Evolutionary conservation across 148 eudicot species (phyloP), one percentile per base, ranked within the genome.

Genomic region (Fagopyrum tataricum): DNA sequence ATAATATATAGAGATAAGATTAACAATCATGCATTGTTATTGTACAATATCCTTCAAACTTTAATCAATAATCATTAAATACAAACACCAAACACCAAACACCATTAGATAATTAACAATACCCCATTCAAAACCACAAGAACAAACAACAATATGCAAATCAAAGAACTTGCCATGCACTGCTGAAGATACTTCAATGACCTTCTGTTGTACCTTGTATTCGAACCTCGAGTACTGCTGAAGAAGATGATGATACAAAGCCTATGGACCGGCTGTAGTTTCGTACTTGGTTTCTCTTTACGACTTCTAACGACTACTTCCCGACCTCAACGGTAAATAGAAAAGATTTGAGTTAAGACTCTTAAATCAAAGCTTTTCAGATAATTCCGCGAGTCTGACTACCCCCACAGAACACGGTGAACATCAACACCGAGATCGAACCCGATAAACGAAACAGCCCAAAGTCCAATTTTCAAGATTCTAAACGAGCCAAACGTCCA

Each of bases 341-440:
- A 7, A 37, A 6, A 14, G 40, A 23, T 2, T 14, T 31, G 68
- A 12, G 3, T 37, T 37, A 4, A 14, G 7, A 64, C 43, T 8
- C 49, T 70, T 31, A 31, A 31, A 9, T 70, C 49, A 70, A 70
- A 70, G 31, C 69, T 70, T 70, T 18, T 70, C 72, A 13, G 72
- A 20, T 43, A 9, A 1, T 10, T 44, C 72, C 18, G 31, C 72
- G 26, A 24, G 18, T 70, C 52, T 70, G 31, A 23, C 52, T 44
- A 2, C 72, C 52, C 5, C 72, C 52, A 18, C 51, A 43, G 49
- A 70, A 44, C 17, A 23, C 72, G 52, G 52, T 43, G 14, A 70
- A 70, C 72, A 70, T 70, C 52, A 70, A 44, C 20, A 44, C 52
- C 24, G 52, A 42, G n/a, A n/a, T n/a, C n/a, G 72, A 70, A 70